A percentile compares a stretch with the other conserved stretches of the same genome.
Conservation (phyloP, 2,329 filamentous ascomycete species). For the Lecanicillium sp. region DNA sequence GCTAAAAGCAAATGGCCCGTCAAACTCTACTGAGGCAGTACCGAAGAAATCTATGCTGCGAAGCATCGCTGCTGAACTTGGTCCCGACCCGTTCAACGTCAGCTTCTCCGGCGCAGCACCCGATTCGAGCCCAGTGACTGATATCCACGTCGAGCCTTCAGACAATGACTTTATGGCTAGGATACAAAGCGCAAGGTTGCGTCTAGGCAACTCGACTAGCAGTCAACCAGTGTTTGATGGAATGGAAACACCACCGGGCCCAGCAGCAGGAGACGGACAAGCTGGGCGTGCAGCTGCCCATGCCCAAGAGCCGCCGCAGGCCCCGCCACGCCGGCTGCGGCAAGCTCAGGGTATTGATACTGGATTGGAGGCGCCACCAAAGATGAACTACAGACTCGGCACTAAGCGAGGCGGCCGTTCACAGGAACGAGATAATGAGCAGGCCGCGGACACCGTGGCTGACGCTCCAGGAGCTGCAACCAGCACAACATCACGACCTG, state of each 20-base stretch:
- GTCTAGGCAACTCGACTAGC: slow-evolving; percentile 30
- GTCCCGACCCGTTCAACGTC: slow-evolving; percentile 44
- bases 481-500: slow-evolving; percentile 27
- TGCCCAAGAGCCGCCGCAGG: slow-evolving; percentile 41
- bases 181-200: slow-evolving; percentile 42
- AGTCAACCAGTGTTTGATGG: slow-evolving; percentile 39
- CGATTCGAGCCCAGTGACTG: slow-evolving; percentile 32
- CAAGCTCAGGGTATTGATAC: slow-evolving; percentile 44
- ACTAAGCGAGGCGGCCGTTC: slow-evolving; percentile 31
- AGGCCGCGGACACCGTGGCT: slow-evolving; percentile 27
- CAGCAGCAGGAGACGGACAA: slow-evolving; percentile 13
- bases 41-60: slow-evolving; percentile 33
- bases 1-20: slow-evolving; percentile 25
- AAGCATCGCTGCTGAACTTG: slow-evolving; percentile 25
- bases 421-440: slow-evolving; percentile 26
- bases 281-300: slow-evolving; percentile 17
- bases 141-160: slow-evolving; percentile 31
- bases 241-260: slow-evolving; percentile 50
- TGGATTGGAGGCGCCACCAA: slow-evolving; percentile 51
- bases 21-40: slow-evolving; percentile 29
- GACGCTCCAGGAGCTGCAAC: slow-evolving; percentile 30
- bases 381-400: slow-evolving; percentile 50
- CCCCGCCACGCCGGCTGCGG: slow-evolving; percentile 44
- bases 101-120: slow-evolving; percentile 31
- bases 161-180: slow-evolving; percentile 50